Evolutionary conservation across 1,284 basidiomycete genomes (phyloP).

Genomic region (Puccinia polysora): DNA sequence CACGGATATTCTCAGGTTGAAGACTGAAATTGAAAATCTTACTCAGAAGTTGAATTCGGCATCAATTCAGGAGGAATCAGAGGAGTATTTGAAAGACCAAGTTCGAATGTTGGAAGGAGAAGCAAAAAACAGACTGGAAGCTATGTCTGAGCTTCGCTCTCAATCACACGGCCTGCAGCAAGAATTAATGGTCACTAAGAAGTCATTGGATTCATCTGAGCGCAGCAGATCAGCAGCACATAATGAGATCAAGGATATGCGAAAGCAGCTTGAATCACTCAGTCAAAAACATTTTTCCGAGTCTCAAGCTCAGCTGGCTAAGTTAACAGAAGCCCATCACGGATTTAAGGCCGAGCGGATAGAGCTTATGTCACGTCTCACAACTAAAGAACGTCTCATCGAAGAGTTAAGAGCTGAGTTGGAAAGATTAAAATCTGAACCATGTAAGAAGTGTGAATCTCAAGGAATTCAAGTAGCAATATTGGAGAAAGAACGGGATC

Average conservation of each 20-base stretch:
- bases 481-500: slow-evolving; percentile 2
- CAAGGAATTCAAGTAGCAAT: neutral
- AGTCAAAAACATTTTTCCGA: slow-evolving; percentile 1
- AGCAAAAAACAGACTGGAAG: slow-evolving; percentile 10
- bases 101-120: slow-evolving; percentile 18
- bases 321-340: neutral
- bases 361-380: slow-evolving; percentile 1
- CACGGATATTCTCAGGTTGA: neutral
- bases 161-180: slow-evolving; percentile 7
- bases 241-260: slow-evolving; percentile 1
- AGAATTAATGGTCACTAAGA: slow-evolving; percentile 8
- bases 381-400: neutral
- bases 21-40: slow-evolving; percentile 11
- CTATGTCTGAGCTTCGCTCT: slow-evolving; percentile 6
- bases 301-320: neutral
- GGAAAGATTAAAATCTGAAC: neutral
- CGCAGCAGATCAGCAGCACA: neutral
- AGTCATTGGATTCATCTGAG: neutral
- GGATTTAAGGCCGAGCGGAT: neutral
- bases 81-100: slow-evolving; percentile 10
- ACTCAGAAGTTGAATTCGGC: slow-evolving; percentile 1
- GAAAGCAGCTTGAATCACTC: neutral
- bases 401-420: neutral
- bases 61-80: slow-evolving; percentile 3
- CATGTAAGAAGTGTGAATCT: neutral